Percentiles rank a stretch among this genome's conserved stretches.
Conservation (phyloP, 768 basidiomycete genomes). For the Bullera alba region DNA sequence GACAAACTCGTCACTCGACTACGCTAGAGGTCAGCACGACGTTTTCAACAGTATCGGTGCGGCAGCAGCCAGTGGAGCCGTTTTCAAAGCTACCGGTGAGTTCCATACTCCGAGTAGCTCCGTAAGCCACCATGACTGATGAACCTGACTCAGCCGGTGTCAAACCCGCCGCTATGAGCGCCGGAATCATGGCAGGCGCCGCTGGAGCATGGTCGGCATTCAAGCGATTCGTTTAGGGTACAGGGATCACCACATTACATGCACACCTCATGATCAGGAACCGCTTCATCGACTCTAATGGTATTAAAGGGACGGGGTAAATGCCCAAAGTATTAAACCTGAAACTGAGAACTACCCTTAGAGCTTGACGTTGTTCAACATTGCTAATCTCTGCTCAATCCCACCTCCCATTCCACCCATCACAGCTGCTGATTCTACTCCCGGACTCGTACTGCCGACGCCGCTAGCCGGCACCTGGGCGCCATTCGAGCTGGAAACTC, state of each 20-base stretch:
- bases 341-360: too few species aligned
- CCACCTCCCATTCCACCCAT: conserved; percentile 4
- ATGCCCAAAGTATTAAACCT: too few species aligned
- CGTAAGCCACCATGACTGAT: neutral
- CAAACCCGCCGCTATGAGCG: conserved; percentile 78
- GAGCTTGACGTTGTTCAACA: conserved; percentile 11
- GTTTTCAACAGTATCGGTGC: conserved; percentile 84
- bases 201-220: conserved; percentile 93
- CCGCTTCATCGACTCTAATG: too few species aligned
- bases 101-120: conserved; percentile 10
- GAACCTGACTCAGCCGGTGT: conserved; percentile 67
- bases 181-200: conserved; percentile 76
- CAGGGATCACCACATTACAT: too few species aligned
- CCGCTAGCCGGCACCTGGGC: neutral
- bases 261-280: too few species aligned
- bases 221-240: conserved; percentile 57
- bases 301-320: too few species aligned
- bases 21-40: conserved; percentile 83
- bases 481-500: neutral
- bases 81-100: conserved; percentile 92
- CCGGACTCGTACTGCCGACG: conserved; percentile 10
- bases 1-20: conserved; percentile 89
- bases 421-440: conserved; percentile 12
- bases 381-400: conserved; percentile 26
- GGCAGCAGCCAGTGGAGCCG: conserved; percentile 77